Conservation (phyloP, 169 alveolate genomes). For the Plasmodium malariae region DNA sequence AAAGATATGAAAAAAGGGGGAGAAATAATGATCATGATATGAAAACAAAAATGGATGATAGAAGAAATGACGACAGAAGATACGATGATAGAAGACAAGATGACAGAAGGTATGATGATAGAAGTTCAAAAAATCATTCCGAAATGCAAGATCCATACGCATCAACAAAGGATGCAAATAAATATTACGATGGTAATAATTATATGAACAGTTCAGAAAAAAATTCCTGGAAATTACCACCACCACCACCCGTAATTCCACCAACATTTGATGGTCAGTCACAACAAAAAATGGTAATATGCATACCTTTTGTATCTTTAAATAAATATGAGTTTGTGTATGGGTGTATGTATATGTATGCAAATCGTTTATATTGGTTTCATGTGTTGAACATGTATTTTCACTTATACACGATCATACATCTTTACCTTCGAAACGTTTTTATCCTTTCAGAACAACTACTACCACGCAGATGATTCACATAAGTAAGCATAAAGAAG, state of each 20-base stretch:
- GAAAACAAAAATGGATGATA: conserved; percentile 11
- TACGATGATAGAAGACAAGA: conserved; percentile 3
- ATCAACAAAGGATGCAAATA: conserved; percentile 48
- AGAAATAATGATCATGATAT: conserved; percentile 49
- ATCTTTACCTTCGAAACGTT: too few species aligned
- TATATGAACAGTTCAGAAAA: conserved; percentile 18
- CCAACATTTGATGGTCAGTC: conserved; percentile 7
- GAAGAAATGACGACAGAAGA: conserved; percentile 25
- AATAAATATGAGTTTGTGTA: background rate
- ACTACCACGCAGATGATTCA: conserved; percentile 14
- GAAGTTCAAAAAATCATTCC: conserved; percentile 20
- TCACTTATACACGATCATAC: too few species aligned
- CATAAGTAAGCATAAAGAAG: conserved; percentile 9
- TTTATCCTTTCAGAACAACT: background rate
- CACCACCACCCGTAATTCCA: conserved; percentile 53
- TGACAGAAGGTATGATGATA: conserved; percentile 8
- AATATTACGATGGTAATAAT: conserved; percentile 23
- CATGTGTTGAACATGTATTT: background rate
- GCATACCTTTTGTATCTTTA: background rate
- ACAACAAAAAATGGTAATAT: conserved; percentile 28
- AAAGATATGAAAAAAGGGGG: conserved; percentile 44
- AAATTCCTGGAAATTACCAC: conserved; percentile 42
- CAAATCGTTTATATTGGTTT: background rate
- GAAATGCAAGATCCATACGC: conserved; percentile 75
- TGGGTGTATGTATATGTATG: background rate